phyloP scores from a whole-genome alignment of 2,329 filamentous ascomycete species.

The Didymella keratinophila region DNA sequence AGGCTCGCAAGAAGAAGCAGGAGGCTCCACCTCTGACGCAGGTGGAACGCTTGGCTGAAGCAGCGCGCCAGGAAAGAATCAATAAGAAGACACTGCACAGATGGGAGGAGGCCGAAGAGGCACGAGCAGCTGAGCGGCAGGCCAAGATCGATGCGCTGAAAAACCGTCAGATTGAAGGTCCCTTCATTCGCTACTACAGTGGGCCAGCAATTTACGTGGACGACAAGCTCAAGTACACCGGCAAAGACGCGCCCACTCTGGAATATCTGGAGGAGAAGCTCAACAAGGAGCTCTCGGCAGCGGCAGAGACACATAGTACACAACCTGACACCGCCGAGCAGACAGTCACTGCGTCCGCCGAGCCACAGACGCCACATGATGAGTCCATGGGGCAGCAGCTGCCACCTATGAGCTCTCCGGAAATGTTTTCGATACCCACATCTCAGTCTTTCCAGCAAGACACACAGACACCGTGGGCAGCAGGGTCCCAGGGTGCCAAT shows the following conservation, averaged over 20 bases:
- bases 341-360: constrained; percentile 1
- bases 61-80: constrained; percentile 80
- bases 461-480: constrained; percentile 31
- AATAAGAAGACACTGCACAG: constrained; percentile 91
- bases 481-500: constrained; percentile 33
- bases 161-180: constrained; percentile 84
- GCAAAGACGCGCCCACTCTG: constrained; percentile 53
- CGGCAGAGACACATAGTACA: constrained; percentile 17
- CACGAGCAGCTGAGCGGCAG: constrained; percentile 81
- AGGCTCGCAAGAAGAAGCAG: constrained; percentile 70
- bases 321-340: constrained; percentile 16
- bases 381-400: constrained; percentile 18
- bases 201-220: constrained; percentile 85
- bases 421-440: constrained; percentile 26
- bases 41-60: constrained; percentile 82
- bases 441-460: constrained; percentile 27
- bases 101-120: constrained; percentile 93
- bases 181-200: constrained; percentile 92
- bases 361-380: constrained; percentile 12
- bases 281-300: constrained; percentile 37
- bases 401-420: constrained; percentile 23
- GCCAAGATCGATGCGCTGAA: constrained; percentile 87
- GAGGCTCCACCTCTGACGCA: constrained; percentile 88
- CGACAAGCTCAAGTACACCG: constrained; percentile 75
- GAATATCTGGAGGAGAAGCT: constrained; percentile 50